Percentiles rank a stretch among this genome's conserved stretches.
Conservation (phyloP, 2,329 filamentous ascomycete genomes). For the Penicillium capsulatum region DNA sequence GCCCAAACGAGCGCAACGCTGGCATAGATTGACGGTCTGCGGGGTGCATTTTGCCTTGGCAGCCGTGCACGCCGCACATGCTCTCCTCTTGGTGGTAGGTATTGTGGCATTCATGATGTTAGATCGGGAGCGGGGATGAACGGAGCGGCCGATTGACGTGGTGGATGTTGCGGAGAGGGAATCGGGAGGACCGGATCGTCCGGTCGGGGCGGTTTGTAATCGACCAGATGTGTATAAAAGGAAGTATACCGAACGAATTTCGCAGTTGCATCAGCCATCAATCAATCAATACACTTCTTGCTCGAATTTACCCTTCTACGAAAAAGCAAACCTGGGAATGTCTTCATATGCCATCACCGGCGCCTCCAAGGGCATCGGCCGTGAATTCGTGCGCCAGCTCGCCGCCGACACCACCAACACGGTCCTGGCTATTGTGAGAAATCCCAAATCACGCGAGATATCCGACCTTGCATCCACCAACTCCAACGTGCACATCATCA, state of each 20-base stretch:
- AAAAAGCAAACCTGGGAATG: conserved; percentile 25
- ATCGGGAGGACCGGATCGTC: conserved; percentile 2
- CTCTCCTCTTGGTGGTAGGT: conserved; percentile 18
- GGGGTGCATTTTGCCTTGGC: conserved; percentile 26
- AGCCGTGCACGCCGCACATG: conserved; percentile 22
- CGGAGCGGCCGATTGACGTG: conserved; percentile 3
- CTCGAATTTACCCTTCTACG: too few relatives aligned
- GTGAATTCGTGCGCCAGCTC: conserved; percentile 30
- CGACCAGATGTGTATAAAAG: not conserved
- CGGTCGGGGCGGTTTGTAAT: conserved; percentile 9
- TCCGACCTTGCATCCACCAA: conserved; percentile 25
- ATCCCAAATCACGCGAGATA: conserved; percentile 23
- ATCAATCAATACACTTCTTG: too few relatives aligned
- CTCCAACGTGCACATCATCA: conserved; percentile 38
- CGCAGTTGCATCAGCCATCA: not conserved
- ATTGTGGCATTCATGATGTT: conserved; percentile 9
- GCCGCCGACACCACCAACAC: conserved; percentile 30
- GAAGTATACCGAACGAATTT: conserved; percentile 2
- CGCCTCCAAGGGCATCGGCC: conserved; percentile 33
- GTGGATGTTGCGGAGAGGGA: not conserved
- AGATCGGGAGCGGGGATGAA: not conserved
- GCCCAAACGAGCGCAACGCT: conserved; percentile 23
- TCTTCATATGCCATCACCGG: conserved; percentile 37
- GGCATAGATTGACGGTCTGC: conserved; percentile 17
- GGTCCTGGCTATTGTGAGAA: conserved; percentile 41